phyloP scores from a whole-genome alignment of 805 yeast species.

The Metschnikowia chrysomelidarum region DNA sequence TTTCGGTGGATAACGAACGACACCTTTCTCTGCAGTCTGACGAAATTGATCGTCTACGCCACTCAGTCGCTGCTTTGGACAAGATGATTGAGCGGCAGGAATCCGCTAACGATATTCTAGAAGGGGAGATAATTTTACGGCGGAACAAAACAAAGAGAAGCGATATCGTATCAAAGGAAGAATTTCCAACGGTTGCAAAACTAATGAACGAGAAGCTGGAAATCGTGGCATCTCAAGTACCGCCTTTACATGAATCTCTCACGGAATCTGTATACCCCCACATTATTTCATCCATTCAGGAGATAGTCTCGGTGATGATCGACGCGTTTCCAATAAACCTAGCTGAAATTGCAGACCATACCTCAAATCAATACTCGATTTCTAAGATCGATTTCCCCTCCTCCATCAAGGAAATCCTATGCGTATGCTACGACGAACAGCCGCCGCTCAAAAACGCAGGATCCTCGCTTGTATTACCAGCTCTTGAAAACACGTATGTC shows the following conservation, averaged over 20 bases:
- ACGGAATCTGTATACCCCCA: conserved; percentile 22
- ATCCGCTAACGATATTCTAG: conserved; percentile 23
- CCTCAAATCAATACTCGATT: conserved; percentile 27
- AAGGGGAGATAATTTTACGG: conserved; percentile 22
- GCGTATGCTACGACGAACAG: conserved; percentile 25
- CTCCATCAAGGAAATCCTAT: conserved; percentile 28
- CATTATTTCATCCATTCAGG: conserved; percentile 18
- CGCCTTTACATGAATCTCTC: conserved; percentile 28
- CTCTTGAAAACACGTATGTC: conserved; percentile 8
- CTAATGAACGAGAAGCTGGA: conserved; percentile 25
- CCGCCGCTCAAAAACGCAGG: background rate
- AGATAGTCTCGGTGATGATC: conserved; percentile 17
- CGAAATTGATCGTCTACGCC: background rate
- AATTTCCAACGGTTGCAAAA: conserved; percentile 17
- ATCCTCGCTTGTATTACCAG: background rate
- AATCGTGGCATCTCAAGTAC: conserved; percentile 25
- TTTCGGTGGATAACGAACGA: background rate
- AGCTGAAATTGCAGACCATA: conserved; percentile 14
- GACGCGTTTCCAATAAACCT: conserved; percentile 29
- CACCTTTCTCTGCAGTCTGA: background rate
- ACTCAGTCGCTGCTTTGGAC: conserved; percentile 1
- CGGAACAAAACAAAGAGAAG: conserved; percentile 24
- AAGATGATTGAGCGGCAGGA: conserved; percentile 22
- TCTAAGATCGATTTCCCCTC: conserved; percentile 37
- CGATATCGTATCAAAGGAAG: conserved; percentile 17